Percentiles rank a stretch among this genome's conserved stretches.
Conservation (phyloP, 345 rosid genomes). For the Pugionium cornutum region DNA sequence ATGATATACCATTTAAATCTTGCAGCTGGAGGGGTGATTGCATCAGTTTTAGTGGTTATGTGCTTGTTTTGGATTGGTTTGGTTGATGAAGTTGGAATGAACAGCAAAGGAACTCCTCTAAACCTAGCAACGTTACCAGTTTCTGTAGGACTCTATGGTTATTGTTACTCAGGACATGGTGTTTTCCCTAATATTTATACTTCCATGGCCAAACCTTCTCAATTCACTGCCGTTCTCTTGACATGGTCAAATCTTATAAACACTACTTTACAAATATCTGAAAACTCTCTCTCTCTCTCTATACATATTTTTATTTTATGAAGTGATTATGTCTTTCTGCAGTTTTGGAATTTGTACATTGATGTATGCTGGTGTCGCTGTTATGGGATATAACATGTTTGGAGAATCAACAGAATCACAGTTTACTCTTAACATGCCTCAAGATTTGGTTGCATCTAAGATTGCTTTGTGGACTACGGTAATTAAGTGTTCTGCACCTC, state of each 20-base stretch:
- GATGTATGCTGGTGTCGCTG: constrained; percentile 83
- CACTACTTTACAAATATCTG: not conserved
- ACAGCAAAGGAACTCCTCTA: constrained; percentile 62
- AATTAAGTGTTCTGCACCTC: not conserved
- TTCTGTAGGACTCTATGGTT: constrained; percentile 90
- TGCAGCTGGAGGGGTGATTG: constrained; percentile 91
- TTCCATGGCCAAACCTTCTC: constrained; percentile 85
- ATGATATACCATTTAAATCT: constrained; percentile 4
- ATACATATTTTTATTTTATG: not conserved
- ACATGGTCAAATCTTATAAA: constrained; percentile 51
- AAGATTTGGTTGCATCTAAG: constrained; percentile 81
- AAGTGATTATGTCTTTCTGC: not conserved
- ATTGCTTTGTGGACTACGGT: constrained; percentile 97
- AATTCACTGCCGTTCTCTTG: constrained; percentile 67
- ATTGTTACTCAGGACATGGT: constrained; percentile 95
- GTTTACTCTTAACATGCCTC: constrained; percentile 89
- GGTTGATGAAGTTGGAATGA: constrained; percentile 67
- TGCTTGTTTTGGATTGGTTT: constrained; percentile 89
- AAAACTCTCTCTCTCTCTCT: not conserved
- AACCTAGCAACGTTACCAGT: constrained; percentile 78
- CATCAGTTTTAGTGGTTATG: constrained; percentile 71
- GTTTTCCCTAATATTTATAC: constrained; percentile 94
- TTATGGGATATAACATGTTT: constrained; percentile 89
- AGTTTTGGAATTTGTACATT: constrained; percentile 72
- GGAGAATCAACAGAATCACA: constrained; percentile 77